These are phyloP conservation scores for Pseudogymnoascus sp. DNA, from an alignment of 2,329 filamentous ascomycete species.

Conservation along the genomic window DNA sequence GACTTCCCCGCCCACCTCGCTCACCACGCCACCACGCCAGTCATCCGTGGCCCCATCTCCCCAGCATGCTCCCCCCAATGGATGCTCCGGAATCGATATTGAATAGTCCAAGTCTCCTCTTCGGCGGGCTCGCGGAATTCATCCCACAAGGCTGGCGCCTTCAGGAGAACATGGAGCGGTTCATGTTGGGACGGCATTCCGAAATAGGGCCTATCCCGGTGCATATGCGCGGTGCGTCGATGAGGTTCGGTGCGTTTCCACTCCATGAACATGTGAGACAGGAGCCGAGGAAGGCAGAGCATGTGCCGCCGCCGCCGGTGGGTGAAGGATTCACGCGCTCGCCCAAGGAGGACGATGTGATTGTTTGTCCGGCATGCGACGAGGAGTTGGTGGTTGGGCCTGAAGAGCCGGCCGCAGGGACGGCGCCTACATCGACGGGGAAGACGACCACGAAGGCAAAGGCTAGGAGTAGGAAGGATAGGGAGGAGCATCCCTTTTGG, in stretches of 20 bases:
- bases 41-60: neutral
- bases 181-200: neutral
- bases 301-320: conserved; percentile 39
- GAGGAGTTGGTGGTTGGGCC: conserved; percentile 58
- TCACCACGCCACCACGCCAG: neutral
- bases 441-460: conserved; percentile 34
- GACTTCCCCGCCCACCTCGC: neutral
- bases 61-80: neutral
- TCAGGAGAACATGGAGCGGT: neutral
- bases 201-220: neutral
- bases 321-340: conserved; percentile 73
- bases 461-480: conserved; percentile 39
- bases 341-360: conserved; percentile 60
- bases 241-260: neutral
- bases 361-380: conserved; percentile 80
- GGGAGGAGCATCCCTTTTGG: conserved; percentile 79
- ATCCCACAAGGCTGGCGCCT: neutral
- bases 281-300: conserved; percentile 17
- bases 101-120: neutral
- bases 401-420: conserved; percentile 21
- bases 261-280: neutral
- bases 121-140: neutral
- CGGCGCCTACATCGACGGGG: neutral
- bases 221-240: neutral
- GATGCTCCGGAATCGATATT: neutral